Conservation (phyloP, 208 protist genomes). For the Leishmania gerbilli region DNA sequence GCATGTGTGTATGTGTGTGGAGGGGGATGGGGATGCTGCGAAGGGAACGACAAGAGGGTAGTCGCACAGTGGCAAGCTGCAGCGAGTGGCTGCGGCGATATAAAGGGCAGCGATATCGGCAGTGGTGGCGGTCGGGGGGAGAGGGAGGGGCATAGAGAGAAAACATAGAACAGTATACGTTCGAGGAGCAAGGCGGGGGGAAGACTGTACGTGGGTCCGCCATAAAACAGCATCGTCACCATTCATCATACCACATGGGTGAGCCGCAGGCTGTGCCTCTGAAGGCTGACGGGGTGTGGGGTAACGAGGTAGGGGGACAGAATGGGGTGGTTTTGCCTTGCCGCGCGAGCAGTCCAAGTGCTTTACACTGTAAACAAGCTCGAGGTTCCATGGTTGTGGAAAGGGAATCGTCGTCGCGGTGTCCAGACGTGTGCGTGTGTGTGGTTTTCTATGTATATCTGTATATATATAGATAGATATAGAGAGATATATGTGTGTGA, state of each 20-base stretch:
- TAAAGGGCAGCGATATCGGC: background rate
- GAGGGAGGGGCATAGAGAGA: background rate
- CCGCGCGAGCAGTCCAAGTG: background rate
- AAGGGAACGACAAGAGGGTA: background rate
- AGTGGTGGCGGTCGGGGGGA: background rate
- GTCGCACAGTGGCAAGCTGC: too few species aligned
- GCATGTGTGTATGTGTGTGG: background rate
- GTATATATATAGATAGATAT: too few species aligned
- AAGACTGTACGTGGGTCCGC: background rate
- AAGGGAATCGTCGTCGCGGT: background rate
- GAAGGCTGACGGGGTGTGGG: background rate
- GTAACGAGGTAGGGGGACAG: background rate
- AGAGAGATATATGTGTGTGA: background rate
- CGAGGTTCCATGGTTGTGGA: background rate
- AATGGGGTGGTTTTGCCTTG: background rate
- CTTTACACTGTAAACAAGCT: background rate
- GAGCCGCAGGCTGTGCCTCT: background rate
- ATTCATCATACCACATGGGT: background rate
- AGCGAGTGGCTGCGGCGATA: too few species aligned
- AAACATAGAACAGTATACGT: background rate
- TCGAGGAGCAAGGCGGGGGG: background rate
- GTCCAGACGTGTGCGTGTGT: background rate
- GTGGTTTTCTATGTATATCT: background rate
- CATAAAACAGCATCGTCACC: background rate
- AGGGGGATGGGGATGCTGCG: background rate